Evolutionary conservation across 371 early-diverging fungal genomes (phyloP), one percentile per base, ranked within the genome.

Genomic region (Zancudomyces culisetae): DNA sequence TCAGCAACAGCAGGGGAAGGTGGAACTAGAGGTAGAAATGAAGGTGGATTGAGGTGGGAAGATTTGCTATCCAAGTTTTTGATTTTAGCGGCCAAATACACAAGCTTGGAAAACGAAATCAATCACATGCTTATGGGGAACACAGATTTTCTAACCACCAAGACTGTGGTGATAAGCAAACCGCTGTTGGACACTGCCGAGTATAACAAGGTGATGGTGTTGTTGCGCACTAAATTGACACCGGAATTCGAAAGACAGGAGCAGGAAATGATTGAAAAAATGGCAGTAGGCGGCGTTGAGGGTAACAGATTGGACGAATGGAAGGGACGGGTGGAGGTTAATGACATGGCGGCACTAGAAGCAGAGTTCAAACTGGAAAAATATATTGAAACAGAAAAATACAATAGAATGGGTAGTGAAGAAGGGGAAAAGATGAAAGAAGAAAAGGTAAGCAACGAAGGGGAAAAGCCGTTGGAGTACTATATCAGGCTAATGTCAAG

Each of bases 151-250:
- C 48, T 43, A 4, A 43, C 22, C 24, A 43, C 20, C 22, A 24
- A 22, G 4, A n/a, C 24, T 10, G 45, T 43, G 26, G 20, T 43
- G 20, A 20, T 24, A 12, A 24, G 45, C 12, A 43, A n/a, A 43
- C 12, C 10, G 20, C 22, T 4, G 4, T 43, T 43, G 12, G 45
- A 43, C 20, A 12, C 45, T 8, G n/a, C 45, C 45, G 13, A 13
- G n/a, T 13, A 43, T 24, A 4, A 22, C n/a, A 24, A 27, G 29
- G n/a, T 48, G 29, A 27, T 29, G 48, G 48, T 48, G 27, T 27
- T 48, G n/a, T 29, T 48, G 19, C n/a, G 48, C 18, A 48, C 48
- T 10, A 48, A 48, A 27, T 29, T 48, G 4, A 48, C 48, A 10
- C 48, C 48, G 13, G 29, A 48, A 26, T 26, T 48, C 2, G 48